Evolutionary conservation across 805 yeast species (phyloP).

Genomic region (Alloascoidea africana): DNA sequence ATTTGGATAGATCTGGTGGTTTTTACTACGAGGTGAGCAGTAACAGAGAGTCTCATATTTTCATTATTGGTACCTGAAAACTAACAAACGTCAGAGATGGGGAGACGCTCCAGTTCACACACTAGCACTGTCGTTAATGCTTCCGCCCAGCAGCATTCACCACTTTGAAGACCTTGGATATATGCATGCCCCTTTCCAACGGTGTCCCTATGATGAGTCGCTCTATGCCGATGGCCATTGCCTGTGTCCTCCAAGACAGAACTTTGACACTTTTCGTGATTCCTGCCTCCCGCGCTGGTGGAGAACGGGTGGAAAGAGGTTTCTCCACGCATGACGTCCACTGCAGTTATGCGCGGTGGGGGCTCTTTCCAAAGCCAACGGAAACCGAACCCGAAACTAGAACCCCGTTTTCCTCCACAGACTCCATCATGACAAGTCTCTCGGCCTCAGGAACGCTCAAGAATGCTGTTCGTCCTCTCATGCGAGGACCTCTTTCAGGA

Average conservation of each 20-base stretch:
- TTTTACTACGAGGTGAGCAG: constrained; percentile 53
- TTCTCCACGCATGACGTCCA: neutral
- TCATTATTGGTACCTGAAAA: constrained; percentile 20
- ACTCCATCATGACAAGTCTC: too few relatives aligned
- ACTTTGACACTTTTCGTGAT: neutral
- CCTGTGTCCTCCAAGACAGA: constrained; percentile 12
- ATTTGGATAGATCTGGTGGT: constrained; percentile 74
- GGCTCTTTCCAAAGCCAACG: too few relatives aligned
- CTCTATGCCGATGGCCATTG: constrained; percentile 18
- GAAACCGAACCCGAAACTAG: too few relatives aligned
- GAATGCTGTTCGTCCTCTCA: too few relatives aligned
- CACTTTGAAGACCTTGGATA: constrained; percentile 80
- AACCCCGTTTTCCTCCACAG: too few relatives aligned
- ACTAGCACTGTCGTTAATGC: constrained; percentile 68
- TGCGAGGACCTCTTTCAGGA: too few relatives aligned
- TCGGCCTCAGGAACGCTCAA: too few relatives aligned
- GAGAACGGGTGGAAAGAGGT: neutral
- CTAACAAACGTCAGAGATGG: constrained; percentile 81
- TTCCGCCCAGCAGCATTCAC: constrained; percentile 56
- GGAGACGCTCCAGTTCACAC: constrained; percentile 93
- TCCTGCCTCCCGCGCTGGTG: constrained; percentile 1
- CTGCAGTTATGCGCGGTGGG: too few relatives aligned
- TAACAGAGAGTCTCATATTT: constrained; percentile 13
- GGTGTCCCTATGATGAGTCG: constrained; percentile 22
- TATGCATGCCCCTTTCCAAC: constrained; percentile 57